Evolutionary conservation across 345 rosid species (phyloP), one percentile per base, ranked within the genome.

Genomic region (Conringia planisiliqua): DNA sequence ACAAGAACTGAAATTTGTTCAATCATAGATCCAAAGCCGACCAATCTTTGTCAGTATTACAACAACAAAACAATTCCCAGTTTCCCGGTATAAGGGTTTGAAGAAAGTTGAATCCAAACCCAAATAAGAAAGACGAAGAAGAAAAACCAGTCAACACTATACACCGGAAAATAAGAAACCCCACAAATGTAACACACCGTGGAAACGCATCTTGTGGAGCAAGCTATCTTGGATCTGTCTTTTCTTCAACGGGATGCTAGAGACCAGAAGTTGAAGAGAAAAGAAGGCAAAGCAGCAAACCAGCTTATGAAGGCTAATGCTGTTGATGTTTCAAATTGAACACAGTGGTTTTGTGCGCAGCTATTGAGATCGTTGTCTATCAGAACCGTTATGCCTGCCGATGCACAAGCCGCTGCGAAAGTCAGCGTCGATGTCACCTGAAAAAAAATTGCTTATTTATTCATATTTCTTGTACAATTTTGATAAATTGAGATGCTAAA

Each of bases 331-430:
- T 89, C 89, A 63, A 87, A 91, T 71, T 82, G 84, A 30, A 79
- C 67, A 64, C 92, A 89, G 65, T 87, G 94, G 78, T 87, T 91
- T 58, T 85, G 5, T 0, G 86, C 63, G 68, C 91, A 89, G 73
- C 35, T 76, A 40, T 85, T 33, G 10, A 86, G 86, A 79, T 91
- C 95, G 44, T 78, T 84, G 68, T 78, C 81, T 6, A 89, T 81
- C 11, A 90, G 85, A 38, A 89, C 90, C 14, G 94, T 89, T 77
- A 90, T 87, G 46, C 97, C 97, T n/a, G 97, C 94, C 17, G 97
- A 87, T 62, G 94, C 94, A 75, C 88, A 81, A 50, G 92, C 97
- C 26, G 94, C 94, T 16, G 94, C 92, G 50, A 87, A 87, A 0
- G 89, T 87, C 68, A 90, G 87, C 16, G 94, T 87, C n/a, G 91